Conservation (phyloP, 208 protist genomes). For the Phytomonas sp. region DNA sequence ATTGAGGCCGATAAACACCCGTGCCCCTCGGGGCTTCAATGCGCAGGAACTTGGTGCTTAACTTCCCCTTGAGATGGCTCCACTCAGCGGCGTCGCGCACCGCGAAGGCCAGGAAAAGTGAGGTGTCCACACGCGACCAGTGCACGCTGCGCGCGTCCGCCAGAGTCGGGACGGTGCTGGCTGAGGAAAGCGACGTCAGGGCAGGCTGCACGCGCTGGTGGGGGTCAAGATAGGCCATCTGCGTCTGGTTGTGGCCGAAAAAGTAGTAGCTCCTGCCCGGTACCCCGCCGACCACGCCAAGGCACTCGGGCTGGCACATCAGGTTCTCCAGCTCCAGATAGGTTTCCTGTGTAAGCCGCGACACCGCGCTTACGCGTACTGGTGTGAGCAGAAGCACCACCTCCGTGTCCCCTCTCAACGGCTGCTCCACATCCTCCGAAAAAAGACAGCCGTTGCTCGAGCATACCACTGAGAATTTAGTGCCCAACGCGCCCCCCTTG, state of each 20-base stretch:
- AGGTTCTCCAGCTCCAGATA: slow-evolving; percentile 51
- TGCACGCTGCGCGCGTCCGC: slow-evolving; percentile 39
- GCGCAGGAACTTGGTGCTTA: slow-evolving; percentile 30
- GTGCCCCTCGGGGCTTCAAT: slow-evolving; percentile 11
- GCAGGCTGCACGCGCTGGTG: slow-evolving; percentile 44
- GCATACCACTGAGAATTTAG: slow-evolving; percentile 30
- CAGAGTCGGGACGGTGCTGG: slow-evolving; percentile 16
- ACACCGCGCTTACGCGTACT: slow-evolving; percentile 31
- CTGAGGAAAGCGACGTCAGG: slow-evolving; percentile 15
- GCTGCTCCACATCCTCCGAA: slow-evolving; percentile 28
- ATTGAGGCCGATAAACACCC: no score
- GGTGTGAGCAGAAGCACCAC: slow-evolving; percentile 55
- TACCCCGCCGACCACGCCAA: slow-evolving; percentile 65
- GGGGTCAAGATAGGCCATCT: slow-evolving; percentile 69
- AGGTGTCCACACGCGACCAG: slow-evolving; percentile 54
- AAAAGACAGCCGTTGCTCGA: slow-evolving; percentile 38
- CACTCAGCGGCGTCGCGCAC: slow-evolving; percentile 28
- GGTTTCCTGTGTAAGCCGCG: slow-evolving; percentile 37
- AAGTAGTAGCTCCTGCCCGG: slow-evolving; percentile 68
- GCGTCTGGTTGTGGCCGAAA: slow-evolving; percentile 43
- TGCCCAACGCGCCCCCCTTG: slow-evolving; percentile 16
- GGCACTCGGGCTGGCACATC: slow-evolving; percentile 37
- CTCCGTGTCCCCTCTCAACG: slow-evolving; percentile 16
- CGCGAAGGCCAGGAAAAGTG: slow-evolving; percentile 62
- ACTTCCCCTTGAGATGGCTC: slow-evolving; percentile 19